Evolutionary conservation across 805 yeast genomes (phyloP), one percentile per base, ranked within the genome.

Genomic region (Cyberlindnera saturnus): DNA sequence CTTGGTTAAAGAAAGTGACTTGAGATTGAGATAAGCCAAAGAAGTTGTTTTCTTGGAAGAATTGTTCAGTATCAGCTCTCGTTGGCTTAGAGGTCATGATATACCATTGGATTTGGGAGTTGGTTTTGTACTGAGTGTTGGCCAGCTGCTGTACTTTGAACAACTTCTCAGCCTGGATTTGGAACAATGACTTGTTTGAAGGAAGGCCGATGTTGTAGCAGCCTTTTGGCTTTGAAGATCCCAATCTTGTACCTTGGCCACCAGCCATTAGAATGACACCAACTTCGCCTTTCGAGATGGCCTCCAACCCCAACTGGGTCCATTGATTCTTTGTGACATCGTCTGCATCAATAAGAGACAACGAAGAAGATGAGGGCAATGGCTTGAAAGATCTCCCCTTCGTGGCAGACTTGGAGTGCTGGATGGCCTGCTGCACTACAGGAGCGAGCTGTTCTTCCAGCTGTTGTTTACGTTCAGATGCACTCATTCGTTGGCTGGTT

Each of bases 191-290:
- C 61, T 87, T 87, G 30, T 74, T 72, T 3, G 96, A 86, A 1
- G 96, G 96, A 39, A 93, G 74, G 0, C 83, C 83, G 47, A 93
- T 82, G 61, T 91, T 78, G 60, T 79, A 93, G 64, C 97, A 91
- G 1, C 99, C 99, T 64, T 93, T 93, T 32, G 99, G 99, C 20
- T 70, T 78, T 4, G 80, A 68, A 1, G 96, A 88, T 1, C 99
- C 99, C 42, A 93, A 71, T 49, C 99, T 74, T 7, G 97, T 86
- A 29, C 99, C 99, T 64, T 93, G 99, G 39, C 99, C 99, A 44
- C 99, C 99, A 11, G 99, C 97, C 86, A 93, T 83, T 41, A 93
- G 70, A 35, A 93, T 71, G 5, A 93, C 91, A 30, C 88, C 99
- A 19, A 91, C 98, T 56, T 84, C 77, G 50, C 82, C 82, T 13